Conservation (phyloP, 805 yeast species). For the Saturnispora ahearnii region DNA sequence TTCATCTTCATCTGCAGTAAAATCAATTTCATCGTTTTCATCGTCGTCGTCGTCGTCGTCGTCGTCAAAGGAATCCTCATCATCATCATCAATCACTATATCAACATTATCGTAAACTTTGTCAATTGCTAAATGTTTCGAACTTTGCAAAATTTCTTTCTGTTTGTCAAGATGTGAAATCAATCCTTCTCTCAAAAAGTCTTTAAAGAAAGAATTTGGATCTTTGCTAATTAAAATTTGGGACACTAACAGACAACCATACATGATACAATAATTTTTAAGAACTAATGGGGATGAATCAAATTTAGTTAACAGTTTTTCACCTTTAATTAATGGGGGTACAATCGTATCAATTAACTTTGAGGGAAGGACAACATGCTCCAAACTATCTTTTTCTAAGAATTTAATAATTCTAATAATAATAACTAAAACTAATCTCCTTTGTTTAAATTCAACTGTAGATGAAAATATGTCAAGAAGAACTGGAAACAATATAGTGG, state of each 20-base stretch:
- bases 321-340: conserved; percentile 52
- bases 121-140: not conserved
- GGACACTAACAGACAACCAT: conserved; percentile 44
- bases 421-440: conserved; percentile 47
- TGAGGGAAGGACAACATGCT: conserved; percentile 26
- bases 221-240: conserved; percentile 35
- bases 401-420: conserved; percentile 44
- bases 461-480: conserved; percentile 61
- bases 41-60: conserved; percentile 18
- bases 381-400: conserved; percentile 26
- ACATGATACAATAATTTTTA: conserved; percentile 26
- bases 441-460: conserved; percentile 56
- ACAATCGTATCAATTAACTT: conserved; percentile 44
- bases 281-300: not conserved
- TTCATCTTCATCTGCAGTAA: conserved; percentile 19
- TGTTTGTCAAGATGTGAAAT: conserved; percentile 39
- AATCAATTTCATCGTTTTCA: conserved; percentile 8
- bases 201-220: conserved; percentile 35
- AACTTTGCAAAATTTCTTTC: conserved; percentile 15
- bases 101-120: not conserved
- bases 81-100: conserved; percentile 11
- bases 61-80: conserved; percentile 14
- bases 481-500: conserved; percentile 40
- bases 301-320: conserved; percentile 9
- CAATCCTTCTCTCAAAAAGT: conserved; percentile 68